These are phyloP conservation scores for Paramecium biaurelia DNA, from an alignment of 73 alveolate genomes.

Conservation along the genomic window DNA sequence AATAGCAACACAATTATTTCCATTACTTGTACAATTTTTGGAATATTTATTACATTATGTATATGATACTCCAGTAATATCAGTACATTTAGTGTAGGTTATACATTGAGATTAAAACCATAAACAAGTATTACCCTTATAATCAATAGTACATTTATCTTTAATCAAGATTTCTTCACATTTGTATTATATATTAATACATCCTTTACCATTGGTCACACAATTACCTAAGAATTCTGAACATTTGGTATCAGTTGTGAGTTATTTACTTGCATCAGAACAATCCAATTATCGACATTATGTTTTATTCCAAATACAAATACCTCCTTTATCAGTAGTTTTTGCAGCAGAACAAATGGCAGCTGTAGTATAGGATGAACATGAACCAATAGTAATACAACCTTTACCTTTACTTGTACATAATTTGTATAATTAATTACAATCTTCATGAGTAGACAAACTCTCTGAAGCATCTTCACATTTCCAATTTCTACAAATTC, in stretches of 20 bases:
- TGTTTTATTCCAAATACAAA: not conserved
- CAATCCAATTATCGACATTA: not conserved
- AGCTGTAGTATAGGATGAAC: not conserved
- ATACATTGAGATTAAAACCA: not conserved
- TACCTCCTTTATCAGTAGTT: not conserved
- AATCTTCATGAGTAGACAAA: not conserved
- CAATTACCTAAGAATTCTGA: not conserved
- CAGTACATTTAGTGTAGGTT: slow-evolving; percentile 16
- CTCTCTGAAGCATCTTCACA: slow-evolving; percentile 31
- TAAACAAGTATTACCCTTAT: not conserved
- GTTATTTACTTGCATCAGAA: not conserved
- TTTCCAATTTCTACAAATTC: slow-evolving; percentile 21
- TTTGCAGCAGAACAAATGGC: not conserved
- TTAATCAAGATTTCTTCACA: not conserved
- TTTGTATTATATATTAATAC: not conserved
- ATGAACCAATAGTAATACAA: not conserved
- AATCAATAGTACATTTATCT: not conserved
- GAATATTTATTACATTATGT: not conserved
- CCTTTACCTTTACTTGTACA: slow-evolving; percentile 41
- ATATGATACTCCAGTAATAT: not conserved
- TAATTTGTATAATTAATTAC: not conserved
- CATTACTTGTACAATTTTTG: not conserved
- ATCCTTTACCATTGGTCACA: slow-evolving; percentile 12
- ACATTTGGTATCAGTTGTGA: not conserved
- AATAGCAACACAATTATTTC: not conserved